Evolutionary conservation across 75 land plant genomes (phyloP), one percentile per base, ranked within the genome.

Genomic region (Cunninghamia lanceolata): DNA sequence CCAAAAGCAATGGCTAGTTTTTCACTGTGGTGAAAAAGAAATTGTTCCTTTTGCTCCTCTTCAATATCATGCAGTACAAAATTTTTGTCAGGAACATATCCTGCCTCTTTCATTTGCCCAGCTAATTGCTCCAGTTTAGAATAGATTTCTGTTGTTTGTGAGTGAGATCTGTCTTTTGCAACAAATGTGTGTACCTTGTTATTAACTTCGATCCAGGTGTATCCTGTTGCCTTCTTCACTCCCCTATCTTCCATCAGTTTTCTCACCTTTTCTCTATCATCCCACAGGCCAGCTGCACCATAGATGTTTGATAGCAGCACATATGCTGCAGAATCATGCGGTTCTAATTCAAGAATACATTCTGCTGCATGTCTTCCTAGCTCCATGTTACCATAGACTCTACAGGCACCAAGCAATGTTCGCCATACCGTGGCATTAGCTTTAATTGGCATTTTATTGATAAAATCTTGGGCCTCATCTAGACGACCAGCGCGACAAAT

Each of bases 231-330:
- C 84, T 83, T 83, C 19, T 45, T 45, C 54, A 83, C 84, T 66
- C 70, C 70, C 70, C 70, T 66, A 66, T 66, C 70, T 66, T 66
- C 70, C 70, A 66, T 66, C 9, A 66, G 70, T 66, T 66, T 66
- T 66, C 70, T 66, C 30, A 66, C 70, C 30, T 66, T 66, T 66
- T 66, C 70, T 66, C 70, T 66, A 66, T 66, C 70, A 21, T 66
- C 70, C 70, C 70, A 66, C 70, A 66, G 21, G 30, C 70, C 70
- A 66, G 70, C 70, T 66, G 70, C 70, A 28, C 70, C 88, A 86
- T 93, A 93, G 45, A 90, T 87, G 53, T 90, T 92, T 19, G 91
- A 88, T 11, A 92, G 87, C 46, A 88, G 85, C 59, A 90, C 92
- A 50, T 87, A 89, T 9, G 86, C 86, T 56, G 89, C 90, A 10